These are phyloP conservation scores for Alopecurus myosuroides DNA, from an alignment of 176 grass and related monocot species.

Conservation along the genomic window DNA sequence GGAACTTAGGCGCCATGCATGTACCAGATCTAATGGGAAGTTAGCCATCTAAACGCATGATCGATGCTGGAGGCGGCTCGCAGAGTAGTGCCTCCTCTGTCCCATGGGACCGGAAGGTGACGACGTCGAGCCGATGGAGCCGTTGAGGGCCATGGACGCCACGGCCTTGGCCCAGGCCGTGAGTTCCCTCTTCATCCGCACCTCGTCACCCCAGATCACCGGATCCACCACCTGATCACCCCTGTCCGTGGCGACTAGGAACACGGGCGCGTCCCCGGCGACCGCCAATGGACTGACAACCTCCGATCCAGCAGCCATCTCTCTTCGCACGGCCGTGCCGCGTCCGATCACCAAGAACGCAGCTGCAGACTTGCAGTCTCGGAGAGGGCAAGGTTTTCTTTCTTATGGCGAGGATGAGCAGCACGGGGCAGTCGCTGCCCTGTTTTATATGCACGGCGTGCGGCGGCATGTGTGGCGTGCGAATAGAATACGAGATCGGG, in stretches of 20 bases:
- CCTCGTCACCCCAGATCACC: slow-evolving; percentile 48
- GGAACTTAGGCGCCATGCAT: too few species aligned
- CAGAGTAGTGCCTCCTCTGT: too few species aligned
- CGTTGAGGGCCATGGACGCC: slow-evolving; percentile 36
- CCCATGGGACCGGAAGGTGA: too few species aligned
- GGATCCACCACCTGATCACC: slow-evolving; percentile 25
- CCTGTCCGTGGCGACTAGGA: neutral
- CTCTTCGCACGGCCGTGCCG: too few species aligned
- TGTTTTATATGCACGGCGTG: neutral
- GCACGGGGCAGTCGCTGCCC: neutral
- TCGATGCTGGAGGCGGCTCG: too few species aligned
- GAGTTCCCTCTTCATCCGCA: slow-evolving; percentile 71
- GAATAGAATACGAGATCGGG: too few species aligned
- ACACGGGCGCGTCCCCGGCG: neutral
- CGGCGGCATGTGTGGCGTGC: too few species aligned
- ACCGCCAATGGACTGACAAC: neutral
- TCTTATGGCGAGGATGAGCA: neutral
- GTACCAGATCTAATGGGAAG: too few species aligned
- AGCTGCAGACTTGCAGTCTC: too few species aligned
- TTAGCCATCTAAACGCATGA: too few species aligned
- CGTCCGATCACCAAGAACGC: too few species aligned
- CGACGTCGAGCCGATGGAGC: too few species aligned
- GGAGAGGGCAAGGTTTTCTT: neutral
- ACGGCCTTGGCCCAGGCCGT: slow-evolving; percentile 74
- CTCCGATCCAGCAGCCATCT: slow-evolving; percentile 10